These are phyloP conservation scores for Heterobasidion irregulare DNA, from an alignment of 1,284 basidiomycete species.

Conservation along the genomic window DNA sequence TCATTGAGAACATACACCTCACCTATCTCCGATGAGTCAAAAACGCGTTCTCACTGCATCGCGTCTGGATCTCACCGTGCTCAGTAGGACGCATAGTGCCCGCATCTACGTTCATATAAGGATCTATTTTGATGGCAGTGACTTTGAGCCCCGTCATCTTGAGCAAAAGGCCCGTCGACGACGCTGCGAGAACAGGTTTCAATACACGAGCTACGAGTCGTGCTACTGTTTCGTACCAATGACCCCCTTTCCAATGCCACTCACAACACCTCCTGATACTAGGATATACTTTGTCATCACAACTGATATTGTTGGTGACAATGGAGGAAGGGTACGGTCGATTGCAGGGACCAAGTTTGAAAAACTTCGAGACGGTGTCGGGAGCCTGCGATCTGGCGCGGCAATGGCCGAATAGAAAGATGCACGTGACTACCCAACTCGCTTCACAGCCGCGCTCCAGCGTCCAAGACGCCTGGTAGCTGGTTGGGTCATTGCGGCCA, in stretches of 20 bases:
- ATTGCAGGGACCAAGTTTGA: too few relatives aligned
- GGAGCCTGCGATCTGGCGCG: too few relatives aligned
- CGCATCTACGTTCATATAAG: constrained; percentile 99
- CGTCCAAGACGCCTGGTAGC: too few relatives aligned
- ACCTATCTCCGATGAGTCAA: constrained; percentile 37
- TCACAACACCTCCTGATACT: constrained; percentile 88
- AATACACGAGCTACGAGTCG: constrained; percentile 14
- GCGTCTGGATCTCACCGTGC: constrained; percentile 61
- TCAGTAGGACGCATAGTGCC: constrained; percentile 99
- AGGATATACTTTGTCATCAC: constrained; percentile 85
- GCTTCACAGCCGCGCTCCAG: too few relatives aligned
- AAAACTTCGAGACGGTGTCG: too few relatives aligned
- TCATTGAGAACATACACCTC: constrained; percentile 99
- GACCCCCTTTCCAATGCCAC: constrained; percentile 91
- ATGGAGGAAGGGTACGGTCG: too few relatives aligned
- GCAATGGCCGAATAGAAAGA: too few relatives aligned
- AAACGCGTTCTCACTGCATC: neutral
- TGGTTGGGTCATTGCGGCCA: too few relatives aligned
- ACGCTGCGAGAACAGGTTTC: constrained; percentile 48
- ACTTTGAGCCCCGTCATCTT: constrained; percentile 96
- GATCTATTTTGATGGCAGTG: constrained; percentile 99
- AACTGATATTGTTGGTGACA: too few relatives aligned
- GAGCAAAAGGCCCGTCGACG: constrained; percentile 92
- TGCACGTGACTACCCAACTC: too few relatives aligned
- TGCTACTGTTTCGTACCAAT: constrained; percentile 57